Evolutionary conservation across 441 rosid species (phyloP), one percentile per base, ranked within the genome.

Genomic region (Jatropha podagrica): DNA sequence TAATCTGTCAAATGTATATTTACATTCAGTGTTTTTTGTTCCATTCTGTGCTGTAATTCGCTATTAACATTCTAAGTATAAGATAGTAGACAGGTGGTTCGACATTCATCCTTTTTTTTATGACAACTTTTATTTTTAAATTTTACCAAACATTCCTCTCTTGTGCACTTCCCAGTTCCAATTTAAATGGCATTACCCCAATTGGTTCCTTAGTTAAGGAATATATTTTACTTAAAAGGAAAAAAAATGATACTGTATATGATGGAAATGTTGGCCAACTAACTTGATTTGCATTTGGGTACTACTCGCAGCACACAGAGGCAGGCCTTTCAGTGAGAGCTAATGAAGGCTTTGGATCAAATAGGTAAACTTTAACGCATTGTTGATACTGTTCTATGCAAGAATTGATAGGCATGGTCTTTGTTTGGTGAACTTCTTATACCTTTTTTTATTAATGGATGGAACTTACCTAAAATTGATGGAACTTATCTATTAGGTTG

Each of bases 301-400:
- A 20, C 77, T 76, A 42, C 55, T 82, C 49, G 69, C 86, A 96
- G 99, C 94, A 89, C 79, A 78, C 87, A 32, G 99, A 96, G 83
- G 92, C 94, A 20, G 99, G 99, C 15, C 90, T 96, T 46, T 81
- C 91, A 9, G 85, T 96, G 56, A 90, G 95, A 87, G 85, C 77
- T 52, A 88, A 89, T 66, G 93, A 89, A 81, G 97, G 95, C 46
- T 89, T 88, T 80, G 91, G 91, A 85, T 88, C 96, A 72, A 91
- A 96, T 76, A 91, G 98, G 99, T 95, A 86, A 54, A 55, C 54
- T 27, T 8, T 4, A n/a, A 60, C 61, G 41, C 65, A 54, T 62
- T 74, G 44, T 52, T 18, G 26, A 64, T 54, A 23, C 65, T 64
- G 26, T 18, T 74, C 44, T 48, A 48, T 73, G 67, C 78, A 65